Evolutionary conservation across 805 yeast species (phyloP).

Genomic region (Candida endomychidarum): DNA sequence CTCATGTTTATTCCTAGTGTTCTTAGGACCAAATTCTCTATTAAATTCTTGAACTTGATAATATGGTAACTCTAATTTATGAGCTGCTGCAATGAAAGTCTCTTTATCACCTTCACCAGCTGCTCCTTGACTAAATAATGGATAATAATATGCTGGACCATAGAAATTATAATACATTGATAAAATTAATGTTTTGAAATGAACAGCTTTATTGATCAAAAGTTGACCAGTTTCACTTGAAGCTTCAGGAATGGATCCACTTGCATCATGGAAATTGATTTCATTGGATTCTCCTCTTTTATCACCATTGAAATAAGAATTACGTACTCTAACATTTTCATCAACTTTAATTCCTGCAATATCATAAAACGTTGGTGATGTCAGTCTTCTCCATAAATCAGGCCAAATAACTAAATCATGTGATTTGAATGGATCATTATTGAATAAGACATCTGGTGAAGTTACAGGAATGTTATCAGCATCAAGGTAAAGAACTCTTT

Average conservation of each 20-base stretch:
- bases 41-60: slow-evolving; percentile 38
- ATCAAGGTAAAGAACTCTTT: slow-evolving; percentile 35
- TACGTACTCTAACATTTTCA: slow-evolving; percentile 21
- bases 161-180: slow-evolving; percentile 39
- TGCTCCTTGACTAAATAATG: slow-evolving; percentile 41
- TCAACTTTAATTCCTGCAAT: slow-evolving; percentile 30
- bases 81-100: slow-evolving; percentile 43
- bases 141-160: slow-evolving; percentile 38
- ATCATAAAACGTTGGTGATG: slow-evolving; percentile 36
- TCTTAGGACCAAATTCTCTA: slow-evolving; percentile 38
- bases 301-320: slow-evolving; percentile 29
- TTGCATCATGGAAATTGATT: slow-evolving; percentile 51
- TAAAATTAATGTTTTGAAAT: slow-evolving; percentile 30
- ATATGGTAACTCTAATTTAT: slow-evolving; percentile 34
- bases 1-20: slow-evolving; percentile 24
- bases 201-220: slow-evolving; percentile 33
- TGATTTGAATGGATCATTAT: slow-evolving; percentile 31
- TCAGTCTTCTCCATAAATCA: slow-evolving; percentile 42
- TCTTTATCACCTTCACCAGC: slow-evolving; percentile 47
- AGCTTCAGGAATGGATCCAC: slow-evolving; percentile 51
- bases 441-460: slow-evolving; percentile 37
- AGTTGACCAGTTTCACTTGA: slow-evolving; percentile 42
- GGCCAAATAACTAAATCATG: slow-evolving; percentile 39
- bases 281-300: slow-evolving; percentile 23
- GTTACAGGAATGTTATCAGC: slow-evolving; percentile 39